Evolutionary conservation across 1,284 basidiomycete genomes (phyloP).

Genomic region (Neolentinus lepideus): DNA sequence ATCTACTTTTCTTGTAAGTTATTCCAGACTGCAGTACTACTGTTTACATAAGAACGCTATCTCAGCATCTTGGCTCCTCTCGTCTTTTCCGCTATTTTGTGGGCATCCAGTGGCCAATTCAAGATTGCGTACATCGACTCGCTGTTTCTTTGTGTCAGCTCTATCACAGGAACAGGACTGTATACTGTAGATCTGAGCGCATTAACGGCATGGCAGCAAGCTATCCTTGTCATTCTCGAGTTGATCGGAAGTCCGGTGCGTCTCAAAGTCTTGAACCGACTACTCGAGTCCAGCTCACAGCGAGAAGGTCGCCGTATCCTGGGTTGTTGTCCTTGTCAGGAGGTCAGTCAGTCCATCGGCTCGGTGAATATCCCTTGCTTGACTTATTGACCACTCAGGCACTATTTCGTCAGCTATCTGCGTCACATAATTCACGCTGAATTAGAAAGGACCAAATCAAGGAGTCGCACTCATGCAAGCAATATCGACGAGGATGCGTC

Average conservation of each 20-base stretch:
- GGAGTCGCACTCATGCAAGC: constrained; percentile 3
- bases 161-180: constrained; percentile 75
- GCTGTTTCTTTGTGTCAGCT: constrained; percentile 67
- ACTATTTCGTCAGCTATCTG: constrained; percentile 71
- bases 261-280: background rate
- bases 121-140: constrained; percentile 62
- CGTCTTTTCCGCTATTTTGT: constrained; percentile 61
- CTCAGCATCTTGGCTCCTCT: constrained; percentile 60
- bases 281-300: background rate
- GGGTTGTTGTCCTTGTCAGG: constrained; percentile 52
- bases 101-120: constrained; percentile 56
- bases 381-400: constrained; percentile 27
- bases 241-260: constrained; percentile 56
- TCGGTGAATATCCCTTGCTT: background rate
- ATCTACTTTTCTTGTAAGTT: constrained; percentile 42
- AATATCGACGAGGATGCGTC: background rate
- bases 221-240: constrained; percentile 61
- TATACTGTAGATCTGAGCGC: constrained; percentile 65
- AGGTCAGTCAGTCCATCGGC: background rate
- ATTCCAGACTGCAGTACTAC: background rate
- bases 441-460: constrained; percentile 11
- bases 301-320: constrained; percentile 52
- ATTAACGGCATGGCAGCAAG: constrained; percentile 71
- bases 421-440: constrained; percentile 56
- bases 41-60: background rate